Base-by-base conservation (phyloP, 768 basidiomycete genomes). In the Psilocybe cyanescens region DNA sequence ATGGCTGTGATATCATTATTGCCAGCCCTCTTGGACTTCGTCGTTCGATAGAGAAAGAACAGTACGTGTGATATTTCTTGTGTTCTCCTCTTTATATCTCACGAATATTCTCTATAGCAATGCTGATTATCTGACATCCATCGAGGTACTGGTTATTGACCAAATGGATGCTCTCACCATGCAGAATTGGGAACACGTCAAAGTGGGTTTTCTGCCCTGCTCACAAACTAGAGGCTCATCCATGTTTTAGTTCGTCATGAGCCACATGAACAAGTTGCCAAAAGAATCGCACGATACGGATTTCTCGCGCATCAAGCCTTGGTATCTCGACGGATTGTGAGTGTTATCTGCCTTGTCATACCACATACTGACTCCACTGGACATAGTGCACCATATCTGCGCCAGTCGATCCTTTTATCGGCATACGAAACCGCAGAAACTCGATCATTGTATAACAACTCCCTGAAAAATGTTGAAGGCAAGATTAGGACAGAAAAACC, bases 121-220 rank as follows among this genome's bases (percentile, higher is more conserved):
- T 67, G 88, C 87, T 9, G 97, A 99, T 75, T 95, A 97, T 72
- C 79, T 99, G 55, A 93, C 93, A 9, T 97, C 95, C 2, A 91
- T 99, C 58, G 97, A 99, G 71, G 75, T 99, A 4, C 76, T 95
- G 19, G 76, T 99, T n/a, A 81, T 94, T 14, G 97, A 99, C 72
- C 95, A 97, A 69, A 81, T 94, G 80, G 95, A 99, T 73, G 90
- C 90, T 3, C 83, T 99, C 67, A 84, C 86, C 3, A 99, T 99
- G 97, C 97, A 99, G 77, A 99, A 99, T 68, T 99, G 97, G 97
- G 95, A 98, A 41, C 97, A 99, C 70, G 83, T 96, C 17, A 93
- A 97, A 82, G 96, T 94, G 70, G 37, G 80, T 69, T 19, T 8
- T 12, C 37, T 8, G 37, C 47, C 16, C 12, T 46, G 6, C 12